These are phyloP conservation scores for Chaetomium tenue DNA, from an alignment of 495 filamentous ascomycete genomes.

Conservation along the genomic window DNA sequence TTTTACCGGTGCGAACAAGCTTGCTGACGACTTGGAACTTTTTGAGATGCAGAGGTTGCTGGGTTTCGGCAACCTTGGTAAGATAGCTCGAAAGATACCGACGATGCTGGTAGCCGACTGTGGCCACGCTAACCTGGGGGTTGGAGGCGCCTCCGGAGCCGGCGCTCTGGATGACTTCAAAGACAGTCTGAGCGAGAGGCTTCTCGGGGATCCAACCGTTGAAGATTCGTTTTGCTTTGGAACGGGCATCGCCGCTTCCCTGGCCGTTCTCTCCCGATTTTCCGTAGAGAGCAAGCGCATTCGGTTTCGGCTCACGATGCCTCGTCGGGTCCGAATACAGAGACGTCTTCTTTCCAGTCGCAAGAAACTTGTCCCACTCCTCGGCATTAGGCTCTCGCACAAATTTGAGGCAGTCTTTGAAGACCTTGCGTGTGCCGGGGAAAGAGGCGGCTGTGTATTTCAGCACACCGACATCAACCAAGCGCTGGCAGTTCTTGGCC, in stretches of 20 bases:
- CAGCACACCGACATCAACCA: conserved; percentile 66
- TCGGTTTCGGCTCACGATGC: conserved; percentile 34
- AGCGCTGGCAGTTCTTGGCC: conserved; percentile 64
- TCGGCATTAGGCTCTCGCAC: conserved; percentile 66
- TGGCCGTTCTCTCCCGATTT: conserved; percentile 23
- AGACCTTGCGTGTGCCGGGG: conserved; percentile 44
- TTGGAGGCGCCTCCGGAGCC: conserved; percentile 45
- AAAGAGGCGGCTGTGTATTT: conserved; percentile 64
- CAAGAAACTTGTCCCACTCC: conserved; percentile 59
- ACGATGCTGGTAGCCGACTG: conserved; percentile 44
- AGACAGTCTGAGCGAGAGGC: conserved; percentile 43
- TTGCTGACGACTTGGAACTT: conserved; percentile 44
- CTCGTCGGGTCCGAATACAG: conserved; percentile 36
- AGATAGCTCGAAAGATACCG: conserved; percentile 47
- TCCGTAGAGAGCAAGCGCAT: conserved; percentile 32
- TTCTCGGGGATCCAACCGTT: conserved; percentile 46
- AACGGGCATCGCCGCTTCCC: conserved; percentile 18
- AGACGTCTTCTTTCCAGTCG: conserved; percentile 40
- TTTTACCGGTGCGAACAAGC: conserved; percentile 44
- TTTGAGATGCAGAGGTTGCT: conserved; percentile 47
- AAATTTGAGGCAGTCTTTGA: conserved; percentile 67
- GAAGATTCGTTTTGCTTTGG: conserved; percentile 33
- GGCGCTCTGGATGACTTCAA: conserved; percentile 46
- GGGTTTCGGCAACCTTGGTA: conserved; percentile 40
- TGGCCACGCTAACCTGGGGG: conserved; percentile 42